Percentiles rank a stretch among this genome's conserved stretches.
These are phyloP conservation scores for Imleria badia DNA, from an alignment of 768 basidiomycete genomes.

Conservation along the genomic window DNA sequence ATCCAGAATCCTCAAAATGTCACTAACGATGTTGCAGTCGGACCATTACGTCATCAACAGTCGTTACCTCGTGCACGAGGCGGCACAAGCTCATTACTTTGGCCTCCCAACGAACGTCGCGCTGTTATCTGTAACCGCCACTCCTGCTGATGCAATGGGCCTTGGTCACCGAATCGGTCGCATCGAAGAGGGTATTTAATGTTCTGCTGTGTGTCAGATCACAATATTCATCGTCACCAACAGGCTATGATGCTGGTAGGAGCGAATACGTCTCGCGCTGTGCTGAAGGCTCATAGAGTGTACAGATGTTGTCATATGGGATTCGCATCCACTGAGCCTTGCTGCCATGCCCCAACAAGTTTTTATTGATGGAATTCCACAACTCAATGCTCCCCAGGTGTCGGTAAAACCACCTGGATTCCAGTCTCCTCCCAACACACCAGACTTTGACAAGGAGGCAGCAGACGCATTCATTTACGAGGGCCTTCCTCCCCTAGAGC, in stretches of 20 bases:
- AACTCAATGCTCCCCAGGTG: slow-evolving; percentile 52
- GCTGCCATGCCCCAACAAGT: slow-evolving; percentile 74
- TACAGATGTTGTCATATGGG: slow-evolving; percentile 70
- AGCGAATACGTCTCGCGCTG: background rate
- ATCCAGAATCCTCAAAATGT: background rate
- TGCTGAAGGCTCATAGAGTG: background rate
- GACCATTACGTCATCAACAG: slow-evolving; percentile 61
- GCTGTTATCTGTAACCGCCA: slow-evolving; percentile 63
- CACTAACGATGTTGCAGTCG: slow-evolving; percentile 36
- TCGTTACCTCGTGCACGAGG: slow-evolving; percentile 69
- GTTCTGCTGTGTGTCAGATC: background rate
- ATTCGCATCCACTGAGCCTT: slow-evolving; percentile 70
- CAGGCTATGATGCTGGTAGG: slow-evolving; percentile 48
- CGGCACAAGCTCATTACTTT: slow-evolving; percentile 68
- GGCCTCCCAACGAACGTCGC: slow-evolving; percentile 59
- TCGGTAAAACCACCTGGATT: slow-evolving; percentile 38
- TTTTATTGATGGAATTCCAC: slow-evolving; percentile 84
- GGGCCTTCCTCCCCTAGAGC: slow-evolving; percentile 70
- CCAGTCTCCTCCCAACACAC: slow-evolving; percentile 53
- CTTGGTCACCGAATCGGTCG: slow-evolving; percentile 73
- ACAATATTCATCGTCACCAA: background rate
- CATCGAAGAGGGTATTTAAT: slow-evolving; percentile 44
- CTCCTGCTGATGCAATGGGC: slow-evolving; percentile 65
- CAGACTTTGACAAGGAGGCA: slow-evolving; percentile 71
- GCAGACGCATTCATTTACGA: slow-evolving; percentile 59